Base-by-base conservation (phyloP, 2,329 filamentous ascomycete species). In the Fusarium sp. region DNA sequence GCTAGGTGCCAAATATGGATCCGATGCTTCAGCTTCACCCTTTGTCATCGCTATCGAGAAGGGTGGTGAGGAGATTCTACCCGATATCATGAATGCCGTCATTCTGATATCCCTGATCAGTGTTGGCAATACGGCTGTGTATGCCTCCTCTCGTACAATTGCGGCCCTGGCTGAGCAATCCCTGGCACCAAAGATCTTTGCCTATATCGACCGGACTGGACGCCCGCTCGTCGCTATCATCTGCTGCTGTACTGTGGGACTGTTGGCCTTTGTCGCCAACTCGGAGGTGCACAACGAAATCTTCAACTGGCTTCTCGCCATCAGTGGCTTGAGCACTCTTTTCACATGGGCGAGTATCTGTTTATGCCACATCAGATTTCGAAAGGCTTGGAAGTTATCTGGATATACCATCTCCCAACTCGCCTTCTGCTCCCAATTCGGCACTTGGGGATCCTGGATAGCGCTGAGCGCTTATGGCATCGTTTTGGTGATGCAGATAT, bases 1-100 rank as follows among this genome's bases (percentile, higher is more conserved):
- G 0, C 78, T 93, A 14, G 76, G 77, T 6, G 78, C 77, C 19
- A 81, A 81, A 37, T 77, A 74, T 36, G 79, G 79, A 14, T 84
- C 83, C 31, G 85, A 92, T 71, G 85, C 88, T n/a, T 84, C 86
- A 15, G 90, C 92, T 1, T 96, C 92, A 4, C 93, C 93, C 1
- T 97, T 97, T 72, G 93, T 97, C 66, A 95, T 97, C 67, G 91
- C 93, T 57, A 96, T 97, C 69, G 81, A 89, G 65, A 89, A 92
- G 61, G 92, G 92, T 4, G 89, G 91, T 13, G 95, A 97, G 67
- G 78, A 84, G 29, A 86, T 89, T 2, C 83, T 97, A 5, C 91
- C 92, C 1, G 93, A 90, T 1, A 84, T 97, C 42, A 95, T 97
- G 89, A 97, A 97, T 75, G 88, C 86, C n/a, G 92, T 97, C 57